These are phyloP conservation scores for Paspalum vaginatum DNA, from an alignment of 176 grass and related monocot genomes.

Conservation along the genomic window DNA sequence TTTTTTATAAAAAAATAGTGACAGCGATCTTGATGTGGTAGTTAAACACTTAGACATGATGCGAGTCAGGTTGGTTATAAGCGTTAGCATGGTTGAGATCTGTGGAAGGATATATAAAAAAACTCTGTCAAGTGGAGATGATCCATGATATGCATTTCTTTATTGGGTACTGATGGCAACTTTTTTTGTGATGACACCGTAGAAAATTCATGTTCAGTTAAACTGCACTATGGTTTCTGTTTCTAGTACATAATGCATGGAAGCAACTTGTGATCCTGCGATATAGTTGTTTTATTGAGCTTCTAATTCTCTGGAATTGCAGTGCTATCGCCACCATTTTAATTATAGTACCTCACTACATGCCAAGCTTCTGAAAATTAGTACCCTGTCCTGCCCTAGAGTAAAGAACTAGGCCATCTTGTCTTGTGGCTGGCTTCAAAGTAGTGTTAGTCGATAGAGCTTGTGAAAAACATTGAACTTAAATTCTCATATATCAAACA, in stretches of 20 bases:
- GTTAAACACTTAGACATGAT: neutral
- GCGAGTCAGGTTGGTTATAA: neutral
- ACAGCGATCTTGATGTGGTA: neutral
- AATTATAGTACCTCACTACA: neutral
- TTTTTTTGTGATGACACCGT: neutral
- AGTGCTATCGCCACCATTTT: neutral
- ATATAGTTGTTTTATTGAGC: conserved; percentile 7
- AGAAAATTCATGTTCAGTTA: neutral
- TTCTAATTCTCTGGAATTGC: conserved; percentile 8
- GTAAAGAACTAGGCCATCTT: too few species aligned
- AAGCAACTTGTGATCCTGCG: neutral
- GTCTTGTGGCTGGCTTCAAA: too few species aligned
- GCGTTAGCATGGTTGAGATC: conserved; percentile 2
- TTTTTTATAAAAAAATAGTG: neutral
- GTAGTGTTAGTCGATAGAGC: too few species aligned
- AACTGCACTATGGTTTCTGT: conserved; percentile 16
- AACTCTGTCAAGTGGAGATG: neutral
- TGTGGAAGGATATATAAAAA: neutral
- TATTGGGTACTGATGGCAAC: neutral
- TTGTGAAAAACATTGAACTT: too few species aligned
- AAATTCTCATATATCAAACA: too few species aligned
- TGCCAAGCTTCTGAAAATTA: neutral
- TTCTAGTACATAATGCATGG: conserved; percentile 3
- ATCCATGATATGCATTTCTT: neutral
- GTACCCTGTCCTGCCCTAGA: too few species aligned